Base-by-base conservation (phyloP, 1,284 basidiomycete species). In the Moniliophthora roreri region DNA sequence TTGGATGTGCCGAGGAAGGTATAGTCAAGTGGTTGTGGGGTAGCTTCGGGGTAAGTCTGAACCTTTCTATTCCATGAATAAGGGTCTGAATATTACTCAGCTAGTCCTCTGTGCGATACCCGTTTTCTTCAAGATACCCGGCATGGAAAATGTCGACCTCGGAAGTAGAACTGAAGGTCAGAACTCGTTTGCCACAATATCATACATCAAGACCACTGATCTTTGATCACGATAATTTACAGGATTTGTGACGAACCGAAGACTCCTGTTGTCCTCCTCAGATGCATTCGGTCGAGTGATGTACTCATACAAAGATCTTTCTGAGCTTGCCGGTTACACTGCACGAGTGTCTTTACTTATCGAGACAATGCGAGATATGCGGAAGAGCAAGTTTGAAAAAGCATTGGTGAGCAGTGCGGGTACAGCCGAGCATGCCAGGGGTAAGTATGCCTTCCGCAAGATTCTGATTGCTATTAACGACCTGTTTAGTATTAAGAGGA, bases 11-110 rank as follows among this genome's bases (percentile, higher is more conserved):
- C 7, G 95, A 98, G 68, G 96, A 99, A 69, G 94, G 94, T 1
- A 89, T 99, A 53, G 90, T 98, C 65, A 98, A 98, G 71, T 96
- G 95, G 95, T 68, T 95, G 13, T 98, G 96, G 96, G 95, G 95
- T 60, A 90, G 88, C 65, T 89, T 97, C 65, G 95, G 95, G 21
- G 86, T 91, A 66, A 61, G 81, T 73, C 18, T 36, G 20, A 24
- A 11, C 9, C 26, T 26, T 28, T 23, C 20, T 23, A 20, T 13
- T 16, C n/a, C n/a, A 54, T 40, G 24, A 36, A 45, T 13, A 41
- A 21, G n/a, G 26, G 36, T 28, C 32, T 49, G 58, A 28, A 58
- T 55, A 41, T 55, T 32, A 56, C 37, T 6, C 42, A 92, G 85
- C 78, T 98, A 24, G 82, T 93, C 53, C 84, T 98, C 21, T 98